Percentiles rank a stretch among this genome's conserved stretches.
These are phyloP conservation scores for Trichoderma sp. DNA, from an alignment of 2,329 filamentous ascomycete genomes.

Conservation along the genomic window DNA sequence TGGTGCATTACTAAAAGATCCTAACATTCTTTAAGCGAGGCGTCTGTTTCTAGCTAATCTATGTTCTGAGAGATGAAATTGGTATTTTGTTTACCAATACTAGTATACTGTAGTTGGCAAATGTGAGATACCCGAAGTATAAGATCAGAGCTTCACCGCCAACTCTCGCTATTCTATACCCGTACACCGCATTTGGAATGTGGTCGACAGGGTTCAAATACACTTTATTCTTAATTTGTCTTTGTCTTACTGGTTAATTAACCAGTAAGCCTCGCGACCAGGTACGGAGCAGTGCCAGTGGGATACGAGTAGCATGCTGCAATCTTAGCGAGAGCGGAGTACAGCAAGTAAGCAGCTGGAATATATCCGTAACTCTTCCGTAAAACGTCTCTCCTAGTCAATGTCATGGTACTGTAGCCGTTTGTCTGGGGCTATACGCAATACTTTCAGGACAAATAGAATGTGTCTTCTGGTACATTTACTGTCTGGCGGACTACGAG, in stretches of 20 bases:
- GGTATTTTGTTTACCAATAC: neutral
- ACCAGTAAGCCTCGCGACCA: neutral
- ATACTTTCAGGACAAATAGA: neutral
- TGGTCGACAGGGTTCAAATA: neutral
- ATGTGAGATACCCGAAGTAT: neutral
- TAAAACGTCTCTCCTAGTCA: neutral
- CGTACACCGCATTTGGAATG: neutral
- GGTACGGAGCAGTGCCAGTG: neutral
- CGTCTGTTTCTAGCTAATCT: neutral
- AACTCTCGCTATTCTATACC: neutral
- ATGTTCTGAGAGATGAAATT: neutral
- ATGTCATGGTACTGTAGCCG: neutral
- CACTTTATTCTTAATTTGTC: neutral
- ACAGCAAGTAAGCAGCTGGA: neutral
- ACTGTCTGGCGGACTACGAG: no score
- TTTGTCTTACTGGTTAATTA: neutral
- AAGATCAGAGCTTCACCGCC: neutral
- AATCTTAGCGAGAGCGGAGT: neutral
- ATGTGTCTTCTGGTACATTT: neutral
- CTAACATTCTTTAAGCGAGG: neutral
- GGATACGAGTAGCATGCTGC: neutral
- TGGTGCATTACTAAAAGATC: neutral
- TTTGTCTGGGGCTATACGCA: neutral
- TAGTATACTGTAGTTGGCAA: neutral
- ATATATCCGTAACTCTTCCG: neutral